Evolutionary conservation across 225 moss, liverwort and hornwort genomes (phyloP), one percentile per base, ranked within the genome.

Genomic region (Bryoerythrophyllum caledonicum): DNA sequence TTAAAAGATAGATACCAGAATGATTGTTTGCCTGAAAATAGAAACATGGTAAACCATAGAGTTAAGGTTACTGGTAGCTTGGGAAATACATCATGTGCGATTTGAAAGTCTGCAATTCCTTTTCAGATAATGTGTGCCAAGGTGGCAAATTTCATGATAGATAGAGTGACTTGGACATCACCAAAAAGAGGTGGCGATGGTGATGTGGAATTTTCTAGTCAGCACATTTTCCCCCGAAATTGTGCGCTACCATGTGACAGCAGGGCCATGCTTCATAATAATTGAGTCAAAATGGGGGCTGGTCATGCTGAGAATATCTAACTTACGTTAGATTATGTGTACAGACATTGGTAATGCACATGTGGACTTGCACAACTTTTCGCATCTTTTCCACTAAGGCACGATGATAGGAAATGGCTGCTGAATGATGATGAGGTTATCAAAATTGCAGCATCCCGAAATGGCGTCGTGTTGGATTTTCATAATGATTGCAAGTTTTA

Each of bases 201-300:
- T 63, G 64, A 69, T 1, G 23, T 82, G 78, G 78, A 74, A 64
- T 74, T 51, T 60, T 9, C 24, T 4, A 40, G 32, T 41, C 23
- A 2, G 34, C 4, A 6, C 10, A 0, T 58, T 35, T 37, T 13
- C 35, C 27, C 49, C 27, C 0, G 26, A 76, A 65, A 12, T 21
- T 2, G 4, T 6, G 2, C 14, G 54, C 61, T 7, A 37, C 26
- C 78, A 19, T 9, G 43, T 25, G 63, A 23, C 30, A 23, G 17
- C 23, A 24, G 15, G 10, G 21, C n/a, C 51, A 49, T 6, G 3
- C 13, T 4, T 12, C 6, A 11, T 1, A 17, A 30, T 23, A 6
- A 17, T 59, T 5, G 1, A 8, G 0, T 4, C 7, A 27, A 11
- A 49, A 70, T n/a, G 60, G 26, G 8, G 30, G 60, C 65, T 9